A percentile compares a stretch with the other conserved stretches of the same genome.
Evolutionary conservation across 2,329 filamentous ascomycete species (phyloP).

Genomic region (Ophiosphaerella korrae): DNA sequence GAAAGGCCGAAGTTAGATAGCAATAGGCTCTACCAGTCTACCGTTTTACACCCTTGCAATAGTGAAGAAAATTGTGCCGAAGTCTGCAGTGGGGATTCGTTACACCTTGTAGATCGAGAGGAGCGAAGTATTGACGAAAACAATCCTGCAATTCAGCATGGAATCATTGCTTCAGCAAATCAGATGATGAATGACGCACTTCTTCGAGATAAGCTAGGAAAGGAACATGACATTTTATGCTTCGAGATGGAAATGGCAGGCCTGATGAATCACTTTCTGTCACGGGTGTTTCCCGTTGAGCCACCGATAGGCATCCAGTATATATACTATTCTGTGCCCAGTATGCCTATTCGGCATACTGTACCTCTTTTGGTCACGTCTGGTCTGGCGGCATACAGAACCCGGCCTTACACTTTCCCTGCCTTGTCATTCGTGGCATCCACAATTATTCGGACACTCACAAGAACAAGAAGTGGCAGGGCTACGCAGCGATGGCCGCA

Average conservation of each 20-base stretch:
- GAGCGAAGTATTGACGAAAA: constrained; percentile 3
- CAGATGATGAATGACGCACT: constrained; percentile 6
- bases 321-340: too few relatives aligned
- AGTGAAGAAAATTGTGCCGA: constrained; percentile 9
- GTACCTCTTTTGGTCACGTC: too few relatives aligned
- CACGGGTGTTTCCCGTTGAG: too few relatives aligned
- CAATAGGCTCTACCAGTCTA: constrained; percentile 35
- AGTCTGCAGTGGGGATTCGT: constrained; percentile 21
- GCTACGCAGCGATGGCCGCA: constrained; percentile 11
- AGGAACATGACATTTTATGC: neutral
- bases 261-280: neutral
- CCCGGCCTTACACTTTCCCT: too few relatives aligned
- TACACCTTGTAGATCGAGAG: constrained; percentile 14
- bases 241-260: neutral
- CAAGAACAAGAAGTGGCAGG: constrained; percentile 7
- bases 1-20: constrained; percentile 23
- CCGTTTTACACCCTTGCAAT: constrained; percentile 10
- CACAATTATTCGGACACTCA: constrained; percentile 1
- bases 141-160: constrained; percentile 2
- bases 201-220: neutral
- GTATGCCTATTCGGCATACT: too few relatives aligned
- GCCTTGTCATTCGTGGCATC: constrained; percentile 1
- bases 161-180: constrained; percentile 9
- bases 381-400: too few relatives aligned
- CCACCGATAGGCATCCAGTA: too few relatives aligned